These are phyloP conservation scores for Coffea canephora DNA, from an alignment of 257 asterid species.

Conservation along the genomic window DNA sequence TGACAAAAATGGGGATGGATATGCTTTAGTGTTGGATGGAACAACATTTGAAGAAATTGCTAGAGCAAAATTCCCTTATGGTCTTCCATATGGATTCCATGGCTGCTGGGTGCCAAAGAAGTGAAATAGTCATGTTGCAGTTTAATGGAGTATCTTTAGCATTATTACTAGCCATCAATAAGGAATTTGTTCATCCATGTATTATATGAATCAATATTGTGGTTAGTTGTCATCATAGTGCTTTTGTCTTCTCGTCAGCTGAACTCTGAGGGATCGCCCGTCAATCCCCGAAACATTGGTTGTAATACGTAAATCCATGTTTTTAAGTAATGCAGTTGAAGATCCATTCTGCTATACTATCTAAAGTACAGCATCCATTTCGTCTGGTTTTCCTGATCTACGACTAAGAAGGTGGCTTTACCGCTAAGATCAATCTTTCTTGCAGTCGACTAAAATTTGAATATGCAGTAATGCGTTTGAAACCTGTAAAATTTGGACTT, in stretches of 20 bases:
- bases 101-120: slow-evolving; percentile 91
- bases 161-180: background rate
- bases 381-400: no score
- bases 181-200: background rate
- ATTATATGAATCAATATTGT: background rate
- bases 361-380: background rate
- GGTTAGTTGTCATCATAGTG: background rate
- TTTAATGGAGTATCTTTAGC: background rate
- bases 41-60: slow-evolving; percentile 86
- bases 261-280: background rate
- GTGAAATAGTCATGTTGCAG: background rate
- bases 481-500: background rate
- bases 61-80: slow-evolving; percentile 93
- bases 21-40: slow-evolving; percentile 78
- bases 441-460: no score
- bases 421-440: no score
- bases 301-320: background rate
- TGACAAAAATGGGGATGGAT: slow-evolving; percentile 82
- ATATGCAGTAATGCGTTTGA: no score
- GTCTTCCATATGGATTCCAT: slow-evolving; percentile 93
- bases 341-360: background rate
- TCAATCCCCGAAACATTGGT: background rate
- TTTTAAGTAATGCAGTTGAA: background rate
- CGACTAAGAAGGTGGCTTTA: no score
- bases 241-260: background rate